Evolutionary conservation across 768 basidiomycete species (phyloP).

Genomic region (Panaeolus papilionaceus): DNA sequence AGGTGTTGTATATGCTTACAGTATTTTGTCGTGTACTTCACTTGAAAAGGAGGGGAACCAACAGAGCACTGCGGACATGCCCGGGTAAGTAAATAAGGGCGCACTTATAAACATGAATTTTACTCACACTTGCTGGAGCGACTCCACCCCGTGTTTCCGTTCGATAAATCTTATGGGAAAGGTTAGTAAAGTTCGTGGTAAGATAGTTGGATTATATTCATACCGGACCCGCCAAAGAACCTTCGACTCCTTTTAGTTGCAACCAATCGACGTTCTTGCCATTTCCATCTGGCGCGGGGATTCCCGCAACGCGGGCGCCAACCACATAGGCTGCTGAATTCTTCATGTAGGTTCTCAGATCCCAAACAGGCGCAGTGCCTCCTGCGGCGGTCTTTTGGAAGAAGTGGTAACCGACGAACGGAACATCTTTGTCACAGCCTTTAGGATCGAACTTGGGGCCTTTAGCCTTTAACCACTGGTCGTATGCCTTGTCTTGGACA

Average conservation of each 20-base stretch:
- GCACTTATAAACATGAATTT: background rate
- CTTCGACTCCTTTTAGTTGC: constrained; percentile 49
- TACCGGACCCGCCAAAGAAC: constrained; percentile 46
- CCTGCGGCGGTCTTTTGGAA: constrained; percentile 57
- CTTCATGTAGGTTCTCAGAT: constrained; percentile 46
- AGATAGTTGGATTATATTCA: background rate
- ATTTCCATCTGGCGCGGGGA: constrained; percentile 48
- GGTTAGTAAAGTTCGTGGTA: background rate
- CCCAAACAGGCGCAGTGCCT: constrained; percentile 58
- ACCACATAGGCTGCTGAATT: constrained; percentile 48
- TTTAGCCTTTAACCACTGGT: constrained; percentile 21
- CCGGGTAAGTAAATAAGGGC: background rate
- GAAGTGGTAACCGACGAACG: constrained; percentile 54
- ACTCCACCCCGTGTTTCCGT: constrained; percentile 59
- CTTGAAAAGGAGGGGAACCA: constrained; percentile 42
- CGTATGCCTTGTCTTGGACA: constrained; percentile 37
- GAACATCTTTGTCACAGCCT: constrained; percentile 21
- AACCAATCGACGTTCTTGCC: constrained; percentile 61
- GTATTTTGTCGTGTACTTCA: constrained; percentile 60
- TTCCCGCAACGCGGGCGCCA: constrained; percentile 45
- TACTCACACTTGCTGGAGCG: constrained; percentile 54
- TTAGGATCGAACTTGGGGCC: constrained; percentile 11
- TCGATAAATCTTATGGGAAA: constrained; percentile 49
- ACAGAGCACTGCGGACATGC: constrained; percentile 38
- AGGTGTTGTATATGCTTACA: constrained; percentile 29